These are phyloP conservation scores for Xylaria flabelliformis DNA, from an alignment of 495 filamentous ascomycete genomes.

Conservation along the genomic window DNA sequence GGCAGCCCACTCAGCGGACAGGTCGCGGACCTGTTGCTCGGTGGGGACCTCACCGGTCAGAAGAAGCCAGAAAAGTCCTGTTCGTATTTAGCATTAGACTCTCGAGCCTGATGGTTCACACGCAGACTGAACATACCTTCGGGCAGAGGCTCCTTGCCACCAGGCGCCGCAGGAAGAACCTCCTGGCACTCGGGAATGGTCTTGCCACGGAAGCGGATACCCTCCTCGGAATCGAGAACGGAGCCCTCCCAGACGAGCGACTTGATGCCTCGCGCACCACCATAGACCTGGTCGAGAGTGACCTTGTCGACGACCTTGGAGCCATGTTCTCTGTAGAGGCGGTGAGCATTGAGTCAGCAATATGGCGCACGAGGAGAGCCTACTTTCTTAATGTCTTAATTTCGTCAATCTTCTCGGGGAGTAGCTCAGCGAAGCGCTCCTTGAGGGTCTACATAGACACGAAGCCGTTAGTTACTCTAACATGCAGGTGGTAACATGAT, in stretches of 20 bases:
- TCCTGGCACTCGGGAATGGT: slow-evolving; percentile 99
- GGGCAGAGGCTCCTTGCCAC: slow-evolving; percentile 93
- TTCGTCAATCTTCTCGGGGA: slow-evolving; percentile 96
- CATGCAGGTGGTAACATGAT: slow-evolving; percentile 14
- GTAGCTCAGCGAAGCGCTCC: slow-evolving; percentile 94
- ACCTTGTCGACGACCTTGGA: slow-evolving; percentile 96
- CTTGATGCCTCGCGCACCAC: slow-evolving; percentile 98
- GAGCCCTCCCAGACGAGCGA: slow-evolving; percentile 99
- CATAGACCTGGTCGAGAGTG: slow-evolving; percentile 98
- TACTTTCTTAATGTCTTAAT: slow-evolving; percentile 98
- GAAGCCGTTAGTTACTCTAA: slow-evolving; percentile 1
- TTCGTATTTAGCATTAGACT: slow-evolving; percentile 33
- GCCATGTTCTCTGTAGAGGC: slow-evolving; percentile 76
- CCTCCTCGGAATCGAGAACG: slow-evolving; percentile 96
- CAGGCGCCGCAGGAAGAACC: slow-evolving; percentile 92
- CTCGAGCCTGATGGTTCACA: background rate
- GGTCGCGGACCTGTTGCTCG: slow-evolving; percentile 95
- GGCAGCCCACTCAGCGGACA: slow-evolving; percentile 98
- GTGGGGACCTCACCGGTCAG: slow-evolving; percentile 95
- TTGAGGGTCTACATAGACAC: slow-evolving; percentile 78
- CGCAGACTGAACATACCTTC: slow-evolving; percentile 66
- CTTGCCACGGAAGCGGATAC: slow-evolving; percentile 97
- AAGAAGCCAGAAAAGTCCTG: slow-evolving; percentile 98
- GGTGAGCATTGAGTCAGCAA: slow-evolving; percentile 28
- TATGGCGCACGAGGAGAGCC: slow-evolving; percentile 39